Evolutionary conservation across 352 stramenopile genomes (phyloP).

Genomic region (Pythium chondricola): DNA sequence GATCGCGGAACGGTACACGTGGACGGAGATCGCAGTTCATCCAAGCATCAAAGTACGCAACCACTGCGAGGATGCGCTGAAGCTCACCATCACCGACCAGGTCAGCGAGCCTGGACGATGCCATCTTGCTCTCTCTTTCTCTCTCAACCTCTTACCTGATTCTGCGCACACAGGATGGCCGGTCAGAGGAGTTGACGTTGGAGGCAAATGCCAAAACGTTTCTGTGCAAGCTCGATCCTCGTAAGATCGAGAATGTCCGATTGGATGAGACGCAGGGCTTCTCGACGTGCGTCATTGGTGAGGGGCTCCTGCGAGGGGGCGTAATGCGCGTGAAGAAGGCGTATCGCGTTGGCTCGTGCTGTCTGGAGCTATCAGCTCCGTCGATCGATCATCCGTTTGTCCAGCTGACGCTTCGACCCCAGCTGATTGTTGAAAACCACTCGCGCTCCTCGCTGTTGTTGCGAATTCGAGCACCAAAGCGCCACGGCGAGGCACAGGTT

Average conservation of each 20-base stretch:
- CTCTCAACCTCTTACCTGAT: too few species aligned
- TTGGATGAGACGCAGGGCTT: too few species aligned
- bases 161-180: too few species aligned
- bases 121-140: too few species aligned
- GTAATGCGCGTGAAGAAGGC: too few species aligned
- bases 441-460: not conserved
- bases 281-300: constrained; percentile 1
- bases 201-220: too few species aligned
- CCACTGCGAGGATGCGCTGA: not conserved
- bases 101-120: too few species aligned
- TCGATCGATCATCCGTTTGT: constrained; percentile 3
- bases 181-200: too few species aligned
- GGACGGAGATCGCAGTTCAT: constrained; percentile 11
- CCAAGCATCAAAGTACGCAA: constrained; percentile 12
- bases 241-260: too few species aligned
- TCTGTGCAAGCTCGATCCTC: too few species aligned
- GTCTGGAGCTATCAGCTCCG: not conserved
- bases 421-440: constrained; percentile 5
- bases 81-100: constrained; percentile 1
- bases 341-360: constrained; percentile 5
- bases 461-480: not conserved
- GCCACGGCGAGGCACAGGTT: too few species aligned
- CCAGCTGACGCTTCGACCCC: not conserved
- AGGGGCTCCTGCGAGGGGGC: not conserved
- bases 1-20: constrained; percentile 9